phyloP scores from a whole-genome alignment of 2,329 filamentous ascomycete genomes.

The Claviceps citrina region DNA sequence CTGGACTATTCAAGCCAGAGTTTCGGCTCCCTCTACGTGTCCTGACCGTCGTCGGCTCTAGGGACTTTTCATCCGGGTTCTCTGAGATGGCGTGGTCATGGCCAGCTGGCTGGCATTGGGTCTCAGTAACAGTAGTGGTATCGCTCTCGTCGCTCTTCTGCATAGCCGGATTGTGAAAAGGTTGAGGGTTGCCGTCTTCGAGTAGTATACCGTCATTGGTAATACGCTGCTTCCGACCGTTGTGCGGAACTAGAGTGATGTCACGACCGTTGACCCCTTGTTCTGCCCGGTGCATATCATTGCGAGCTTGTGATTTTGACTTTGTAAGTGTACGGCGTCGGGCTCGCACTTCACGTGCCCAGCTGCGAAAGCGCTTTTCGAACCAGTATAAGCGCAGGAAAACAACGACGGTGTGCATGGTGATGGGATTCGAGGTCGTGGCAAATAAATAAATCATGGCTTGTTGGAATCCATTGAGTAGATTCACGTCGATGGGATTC shows the following conservation, averaged over 20 bases:
- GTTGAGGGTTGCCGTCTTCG: conserved; percentile 23
- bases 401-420: conserved; percentile 73
- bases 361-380: conserved; percentile 80
- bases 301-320: conserved; percentile 36
- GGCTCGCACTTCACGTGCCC: conserved; percentile 57
- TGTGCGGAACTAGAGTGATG: conserved; percentile 50
- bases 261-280: conserved; percentile 48
- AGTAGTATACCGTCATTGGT: conserved; percentile 46
- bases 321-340: conserved; percentile 49
- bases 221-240: conserved; percentile 37
- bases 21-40: neutral
- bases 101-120: conserved; percentile 4
- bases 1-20: conserved; percentile 4
- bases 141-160: conserved; percentile 24
- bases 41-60: neutral
- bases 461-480: conserved; percentile 57
- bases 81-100: conserved; percentile 3
- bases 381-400: conserved; percentile 95
- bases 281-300: conserved; percentile 36
- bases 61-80: neutral
- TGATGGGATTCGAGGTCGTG: conserved; percentile 67
- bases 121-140: conserved; percentile 16
- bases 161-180: conserved; percentile 8
- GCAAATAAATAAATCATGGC: conserved; percentile 55
- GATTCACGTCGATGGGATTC: conserved; percentile 61